phyloP scores from a whole-genome alignment of 768 basidiomycete genomes.

The Steccherinum ochraceum region DNA sequence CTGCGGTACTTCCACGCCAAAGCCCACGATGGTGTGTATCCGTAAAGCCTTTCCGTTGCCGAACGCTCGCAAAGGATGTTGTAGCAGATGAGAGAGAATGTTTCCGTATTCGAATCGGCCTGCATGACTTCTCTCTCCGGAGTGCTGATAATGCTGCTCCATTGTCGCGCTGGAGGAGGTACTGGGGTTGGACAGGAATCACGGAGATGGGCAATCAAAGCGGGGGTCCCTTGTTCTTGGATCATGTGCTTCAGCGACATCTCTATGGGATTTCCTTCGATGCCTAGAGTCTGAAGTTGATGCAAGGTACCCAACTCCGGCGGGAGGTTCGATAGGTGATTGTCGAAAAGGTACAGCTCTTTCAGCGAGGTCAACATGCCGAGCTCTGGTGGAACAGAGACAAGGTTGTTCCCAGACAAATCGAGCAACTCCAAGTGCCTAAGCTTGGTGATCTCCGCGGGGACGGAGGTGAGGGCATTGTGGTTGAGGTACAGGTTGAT shows the following conservation, averaged over 20 bases:
- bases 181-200: conserved; percentile 84
- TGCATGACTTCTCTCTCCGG: conserved; percentile 53
- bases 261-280: conserved; percentile 97
- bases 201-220: conserved; percentile 84
- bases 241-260: conserved; percentile 67
- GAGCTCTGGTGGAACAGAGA: conserved; percentile 74
- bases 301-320: conserved; percentile 85
- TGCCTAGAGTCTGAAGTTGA: conserved; percentile 86
- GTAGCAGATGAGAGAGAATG: conserved; percentile 78
- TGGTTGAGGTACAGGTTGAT: conserved; percentile 95
- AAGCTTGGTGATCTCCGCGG: conserved; percentile 77
- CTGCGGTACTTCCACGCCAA: conserved; percentile 93
- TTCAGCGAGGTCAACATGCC: conserved; percentile 87
- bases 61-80: conserved; percentile 92
- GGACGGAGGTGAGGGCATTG: conserved; percentile 74
- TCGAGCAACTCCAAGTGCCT: conserved; percentile 87
- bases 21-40: conserved; percentile 96
- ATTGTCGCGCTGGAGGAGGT: conserved; percentile 74
- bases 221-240: conserved; percentile 92
- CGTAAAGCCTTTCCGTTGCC: conserved; percentile 85
- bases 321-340: conserved; percentile 81
- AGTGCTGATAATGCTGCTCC: conserved; percentile 58
- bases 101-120: conserved; percentile 65
- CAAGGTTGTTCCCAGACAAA: conserved; percentile 82
- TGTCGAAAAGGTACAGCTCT: conserved; percentile 95